Base-by-base conservation (phyloP, 2,329 filamentous ascomycete species). In the Ceratocystis cacaofunesta region DNA sequence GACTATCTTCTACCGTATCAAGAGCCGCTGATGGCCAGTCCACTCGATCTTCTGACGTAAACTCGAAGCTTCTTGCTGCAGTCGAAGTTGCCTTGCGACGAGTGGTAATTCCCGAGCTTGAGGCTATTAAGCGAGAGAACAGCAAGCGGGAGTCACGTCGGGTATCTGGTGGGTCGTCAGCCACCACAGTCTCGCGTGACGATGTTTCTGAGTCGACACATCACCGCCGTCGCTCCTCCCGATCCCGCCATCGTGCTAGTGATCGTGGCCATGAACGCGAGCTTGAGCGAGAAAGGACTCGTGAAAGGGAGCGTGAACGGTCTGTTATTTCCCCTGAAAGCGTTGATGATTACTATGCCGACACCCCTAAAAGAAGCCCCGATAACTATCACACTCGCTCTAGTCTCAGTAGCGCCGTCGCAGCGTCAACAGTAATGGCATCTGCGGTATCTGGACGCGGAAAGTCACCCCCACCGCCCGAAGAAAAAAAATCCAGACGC, bases 71-170 rank as follows among this genome's bases (percentile, higher is more conserved):
- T 1, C 81, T 96, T 1, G 89, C 94, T 71, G 94, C 91, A 0
- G 92, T 96, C 2, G 92, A 96, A 76, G 91, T 96, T 75, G 91
- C 91, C 15, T 95, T 96, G 71, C 86, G 90, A 68, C 84, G 91
- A 61, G 80, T 96, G 62, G 95, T 96, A 64, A 77, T 99, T 2
- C 94, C 94, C 0, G 92, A 99, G 74, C 80, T 99, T 57, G 92
- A 90, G 70, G 90, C 91, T 8, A 79, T 99, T 65, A 96, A 96
- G 74, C 85, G 92, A 71, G 91, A 96, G 72, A 89, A 92, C 73
- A 92, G 89, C 74, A 87, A 87, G 69, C 85, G 87, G 68, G 82
- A 87, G 69, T 85, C 70, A 12, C 84, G 83, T 10, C 84, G 83
- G 65, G 86, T 85, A 66, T 92, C 89, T 41, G 72, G 80, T 58